These are phyloP conservation scores for Heliosperma pusillum DNA, from an alignment of 148 eudicot genomes.

Conservation along the genomic window DNA sequence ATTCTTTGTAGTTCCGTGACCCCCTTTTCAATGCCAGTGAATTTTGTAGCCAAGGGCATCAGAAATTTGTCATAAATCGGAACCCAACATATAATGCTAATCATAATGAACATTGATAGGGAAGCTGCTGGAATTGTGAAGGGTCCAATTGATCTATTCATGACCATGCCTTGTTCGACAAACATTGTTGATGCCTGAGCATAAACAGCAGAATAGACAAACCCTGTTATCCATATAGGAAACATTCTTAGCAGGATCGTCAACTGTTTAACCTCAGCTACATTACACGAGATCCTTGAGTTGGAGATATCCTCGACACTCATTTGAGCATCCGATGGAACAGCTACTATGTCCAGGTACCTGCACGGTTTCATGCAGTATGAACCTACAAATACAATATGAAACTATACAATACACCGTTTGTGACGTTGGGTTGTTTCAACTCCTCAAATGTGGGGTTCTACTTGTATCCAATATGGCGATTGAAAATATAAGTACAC, in stretches of 20 bases:
- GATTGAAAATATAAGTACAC: no score
- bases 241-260: constrained; percentile 50
- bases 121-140: constrained; percentile 1
- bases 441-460: no score
- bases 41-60: constrained; percentile 44
- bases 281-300: neutral
- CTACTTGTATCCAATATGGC: no score
- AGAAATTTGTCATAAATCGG: constrained; percentile 40
- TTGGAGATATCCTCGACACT: neutral
- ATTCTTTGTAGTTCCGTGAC: constrained; percentile 44
- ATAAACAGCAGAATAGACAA: constrained; percentile 31
- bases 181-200: constrained; percentile 37
- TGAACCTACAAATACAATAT: no score
- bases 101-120: constrained; percentile 34
- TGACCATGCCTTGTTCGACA: constrained; percentile 65
- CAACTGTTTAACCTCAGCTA: constrained; percentile 59
- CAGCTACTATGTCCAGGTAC: constrained; percentile 56
- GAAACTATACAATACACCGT: no score
- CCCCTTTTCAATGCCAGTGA: constrained; percentile 42
- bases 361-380: constrained; percentile 17
- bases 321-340: constrained; percentile 23
- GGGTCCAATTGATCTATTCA: constrained; percentile 28
- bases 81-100: constrained; percentile 46
- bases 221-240: constrained; percentile 53
- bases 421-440: no score